Percentiles rank a stretch among this genome's conserved stretches.
Evolutionary conservation across 441 rosid genomes (phyloP).

Genomic region (Populus trichocarpa): DNA sequence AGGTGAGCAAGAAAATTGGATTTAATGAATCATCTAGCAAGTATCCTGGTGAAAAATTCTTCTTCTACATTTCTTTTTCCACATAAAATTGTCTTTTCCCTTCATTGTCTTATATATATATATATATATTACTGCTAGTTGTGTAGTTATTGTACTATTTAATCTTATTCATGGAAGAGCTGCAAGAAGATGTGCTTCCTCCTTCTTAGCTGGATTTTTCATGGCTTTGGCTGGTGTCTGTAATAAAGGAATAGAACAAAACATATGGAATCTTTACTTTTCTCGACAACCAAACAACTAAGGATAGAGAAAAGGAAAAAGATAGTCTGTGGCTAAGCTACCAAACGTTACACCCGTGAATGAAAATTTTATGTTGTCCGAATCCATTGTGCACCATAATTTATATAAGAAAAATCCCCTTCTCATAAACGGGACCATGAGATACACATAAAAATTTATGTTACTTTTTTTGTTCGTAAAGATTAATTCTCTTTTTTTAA

Average conservation of each 20-base stretch:
- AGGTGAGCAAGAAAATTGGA: background rate
- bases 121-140: too few relatives aligned
- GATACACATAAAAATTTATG: background rate
- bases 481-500: background rate
- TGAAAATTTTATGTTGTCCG: background rate
- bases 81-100: background rate
- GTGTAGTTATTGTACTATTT: too few relatives aligned
- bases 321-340: conserved; percentile 1
- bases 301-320: background rate
- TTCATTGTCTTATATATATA: background rate
- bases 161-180: background rate
- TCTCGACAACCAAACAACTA: conserved; percentile 28
- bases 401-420: background rate
- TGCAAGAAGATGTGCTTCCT: background rate
- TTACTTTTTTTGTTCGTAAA: background rate
- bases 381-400: background rate
- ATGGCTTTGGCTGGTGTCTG: conserved; percentile 49
- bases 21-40: background rate
- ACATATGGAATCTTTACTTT: conserved; percentile 69
- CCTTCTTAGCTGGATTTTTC: conserved; percentile 4
- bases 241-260: conserved; percentile 52
- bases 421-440: background rate
- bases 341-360: conserved; percentile 14
- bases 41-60: background rate
- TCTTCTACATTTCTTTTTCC: background rate